A percentile compares a stretch with the other conserved stretches of the same genome.
These are phyloP conservation scores for Kurtzmaniella natalensis DNA, from an alignment of 1,139 yeast species.

Conservation along the genomic window DNA sequence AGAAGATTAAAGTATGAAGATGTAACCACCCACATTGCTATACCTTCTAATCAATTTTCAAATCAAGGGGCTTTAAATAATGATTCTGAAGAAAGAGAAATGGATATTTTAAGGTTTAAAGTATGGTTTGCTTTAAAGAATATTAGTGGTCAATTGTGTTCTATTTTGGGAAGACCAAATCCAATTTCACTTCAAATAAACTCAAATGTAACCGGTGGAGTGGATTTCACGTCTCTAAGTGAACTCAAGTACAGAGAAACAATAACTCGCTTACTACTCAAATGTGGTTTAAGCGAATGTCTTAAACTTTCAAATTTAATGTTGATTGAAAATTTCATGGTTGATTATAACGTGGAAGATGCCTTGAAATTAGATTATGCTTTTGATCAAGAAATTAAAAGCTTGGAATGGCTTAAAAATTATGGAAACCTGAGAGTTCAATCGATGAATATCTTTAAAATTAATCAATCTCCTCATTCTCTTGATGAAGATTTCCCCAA, in stretches of 20 bases:
- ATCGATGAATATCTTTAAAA: constrained; percentile 9
- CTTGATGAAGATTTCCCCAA: constrained; percentile 22
- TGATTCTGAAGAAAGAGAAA: constrained; percentile 24
- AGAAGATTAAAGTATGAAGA: constrained; percentile 23
- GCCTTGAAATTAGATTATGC: constrained; percentile 35
- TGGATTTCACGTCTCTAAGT: constrained; percentile 13
- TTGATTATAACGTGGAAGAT: constrained; percentile 37
- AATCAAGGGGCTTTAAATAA: constrained; percentile 8
- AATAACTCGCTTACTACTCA: constrained; percentile 28
- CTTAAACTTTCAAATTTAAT: constrained; percentile 46
- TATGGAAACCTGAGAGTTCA: constrained; percentile 10
- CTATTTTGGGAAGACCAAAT: constrained; percentile 52
- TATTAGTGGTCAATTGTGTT: constrained; percentile 45
- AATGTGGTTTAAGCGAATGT: constrained; percentile 47
- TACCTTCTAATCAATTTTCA: neutral
- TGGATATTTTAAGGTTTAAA: constrained; percentile 34
- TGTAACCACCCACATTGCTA: constrained; percentile 10
- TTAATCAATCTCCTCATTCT: neutral
- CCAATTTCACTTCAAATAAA: constrained; percentile 51
- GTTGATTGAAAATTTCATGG: constrained; percentile 50
- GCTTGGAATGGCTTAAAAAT: constrained; percentile 23
- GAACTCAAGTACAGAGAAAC: constrained; percentile 19
- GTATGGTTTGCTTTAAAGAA: constrained; percentile 50
- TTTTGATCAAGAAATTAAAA: constrained; percentile 38
- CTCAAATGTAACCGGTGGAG: constrained; percentile 27